Percentiles rank a stretch among this genome's conserved stretches.
Conservation (phyloP, 805 yeast genomes). For the Blastobotrys americana region DNA sequence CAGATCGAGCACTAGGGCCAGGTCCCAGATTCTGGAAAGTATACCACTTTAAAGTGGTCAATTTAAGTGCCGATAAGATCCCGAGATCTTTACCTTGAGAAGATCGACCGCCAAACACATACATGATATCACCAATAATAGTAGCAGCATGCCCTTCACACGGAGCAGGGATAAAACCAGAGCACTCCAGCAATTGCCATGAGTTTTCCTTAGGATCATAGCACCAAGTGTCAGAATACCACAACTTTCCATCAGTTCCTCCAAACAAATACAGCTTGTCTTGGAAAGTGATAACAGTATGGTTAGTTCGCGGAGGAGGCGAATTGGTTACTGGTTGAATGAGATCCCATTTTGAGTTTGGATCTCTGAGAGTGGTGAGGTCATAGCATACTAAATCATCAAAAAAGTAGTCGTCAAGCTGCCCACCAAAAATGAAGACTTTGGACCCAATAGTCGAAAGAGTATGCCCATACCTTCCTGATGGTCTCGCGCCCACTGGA, state of each 20-base stretch:
- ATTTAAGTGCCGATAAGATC: conserved; percentile 66
- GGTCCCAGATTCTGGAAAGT: conserved; percentile 47
- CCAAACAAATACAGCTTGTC: conserved; percentile 83
- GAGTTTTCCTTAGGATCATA: conserved; percentile 61
- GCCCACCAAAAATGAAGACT: conserved; percentile 90
- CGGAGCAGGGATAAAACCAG: conserved; percentile 76
- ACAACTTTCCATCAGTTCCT: conserved; percentile 70
- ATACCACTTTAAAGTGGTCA: conserved; percentile 67
- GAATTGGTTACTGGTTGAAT: conserved; percentile 46
- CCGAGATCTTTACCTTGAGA: conserved; percentile 60
- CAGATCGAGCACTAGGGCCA: conserved; percentile 79
- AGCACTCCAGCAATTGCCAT: conserved; percentile 66
- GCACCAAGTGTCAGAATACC: conserved; percentile 71
- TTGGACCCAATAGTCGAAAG: conserved; percentile 61
- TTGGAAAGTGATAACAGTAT: conserved; percentile 75
- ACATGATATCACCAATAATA: conserved; percentile 67
- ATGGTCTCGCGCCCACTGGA: conserved; percentile 68
- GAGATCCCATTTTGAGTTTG: conserved; percentile 78
- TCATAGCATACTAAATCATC: conserved; percentile 84
- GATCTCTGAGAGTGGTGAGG: conserved; percentile 73
- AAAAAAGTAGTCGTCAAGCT: conserved; percentile 72
- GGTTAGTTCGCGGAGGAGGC: conserved; percentile 87
- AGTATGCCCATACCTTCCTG: conserved; percentile 93
- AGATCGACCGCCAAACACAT: conserved; percentile 85
- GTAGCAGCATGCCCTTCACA: conserved; percentile 89